Conservation (phyloP, 768 basidiomycete genomes). For the Russula sp. region DNA sequence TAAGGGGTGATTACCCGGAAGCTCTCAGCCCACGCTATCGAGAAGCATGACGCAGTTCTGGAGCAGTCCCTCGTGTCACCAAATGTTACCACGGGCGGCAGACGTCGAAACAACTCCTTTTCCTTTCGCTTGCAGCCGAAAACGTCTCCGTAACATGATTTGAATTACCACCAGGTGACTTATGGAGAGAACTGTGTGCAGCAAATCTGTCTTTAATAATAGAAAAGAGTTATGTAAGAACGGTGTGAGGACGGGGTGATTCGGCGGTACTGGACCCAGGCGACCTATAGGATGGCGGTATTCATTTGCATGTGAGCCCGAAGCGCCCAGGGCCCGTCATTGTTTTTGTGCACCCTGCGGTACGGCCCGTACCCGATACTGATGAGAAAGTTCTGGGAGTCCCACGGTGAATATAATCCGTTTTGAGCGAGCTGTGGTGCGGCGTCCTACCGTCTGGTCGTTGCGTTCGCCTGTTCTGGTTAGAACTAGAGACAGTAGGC, state of each 20-base stretch:
- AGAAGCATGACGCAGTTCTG: conserved; percentile 16
- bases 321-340: conserved; percentile 12
- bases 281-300: conserved; percentile 9
- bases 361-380: conserved; percentile 5
- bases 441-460: not conserved
- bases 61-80: conserved; percentile 15
- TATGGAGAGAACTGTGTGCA: not conserved
- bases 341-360: not conserved
- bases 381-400: conserved; percentile 11
- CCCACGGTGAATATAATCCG: not conserved
- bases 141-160: conserved; percentile 15
- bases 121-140: conserved; percentile 14
- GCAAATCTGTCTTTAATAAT: conserved; percentile 8
- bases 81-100: conserved; percentile 9
- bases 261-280: conserved; percentile 10
- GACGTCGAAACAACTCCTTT: conserved; percentile 12
- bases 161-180: conserved; percentile 10
- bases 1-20: conserved; percentile 21
- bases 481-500: conserved; percentile 4
- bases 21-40: conserved; percentile 16
- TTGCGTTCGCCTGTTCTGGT: conserved; percentile 12
- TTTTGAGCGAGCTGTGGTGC: conserved; percentile 7
- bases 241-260: conserved; percentile 10
- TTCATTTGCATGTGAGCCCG: not conserved
- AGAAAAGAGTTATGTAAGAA: conserved; percentile 16